Evolutionary conservation across 306 rosid species (phyloP).

Genomic region (Malus orientalis): DNA sequence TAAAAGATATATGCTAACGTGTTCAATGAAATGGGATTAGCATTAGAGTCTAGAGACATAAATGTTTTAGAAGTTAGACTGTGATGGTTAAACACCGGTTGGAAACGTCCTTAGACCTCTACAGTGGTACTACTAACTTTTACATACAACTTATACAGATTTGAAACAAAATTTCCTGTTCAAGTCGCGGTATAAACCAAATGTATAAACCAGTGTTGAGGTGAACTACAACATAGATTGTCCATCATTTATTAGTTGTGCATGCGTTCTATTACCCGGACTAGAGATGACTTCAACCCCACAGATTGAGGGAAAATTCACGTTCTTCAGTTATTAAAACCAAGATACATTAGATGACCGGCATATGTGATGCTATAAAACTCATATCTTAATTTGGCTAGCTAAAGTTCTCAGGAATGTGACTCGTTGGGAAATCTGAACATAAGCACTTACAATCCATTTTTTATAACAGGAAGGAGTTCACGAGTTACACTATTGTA

Average conservation of each 20-base stretch:
- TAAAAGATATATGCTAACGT: background rate
- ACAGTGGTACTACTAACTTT: background rate
- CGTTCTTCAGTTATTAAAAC: background rate
- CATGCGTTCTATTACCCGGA: background rate
- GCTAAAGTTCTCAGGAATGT: background rate
- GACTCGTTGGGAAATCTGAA: background rate
- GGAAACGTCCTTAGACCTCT: background rate
- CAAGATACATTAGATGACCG: background rate
- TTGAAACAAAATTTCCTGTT: background rate
- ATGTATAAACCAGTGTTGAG: background rate
- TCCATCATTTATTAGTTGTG: background rate
- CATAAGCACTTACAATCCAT: background rate
- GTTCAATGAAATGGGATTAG: background rate
- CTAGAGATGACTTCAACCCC: background rate
- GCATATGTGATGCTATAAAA: background rate
- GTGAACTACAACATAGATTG: background rate
- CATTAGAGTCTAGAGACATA: background rate
- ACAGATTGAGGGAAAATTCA: background rate
- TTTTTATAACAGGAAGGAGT: background rate
- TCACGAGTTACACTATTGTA: background rate
- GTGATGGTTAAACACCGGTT: background rate
- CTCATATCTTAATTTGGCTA: background rate
- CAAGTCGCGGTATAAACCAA: background rate
- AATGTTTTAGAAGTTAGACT: background rate
- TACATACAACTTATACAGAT: background rate